Evolutionary conservation across 2,329 filamentous ascomycete species (phyloP).

Genomic region (Talaromyces verruculosus): DNA sequence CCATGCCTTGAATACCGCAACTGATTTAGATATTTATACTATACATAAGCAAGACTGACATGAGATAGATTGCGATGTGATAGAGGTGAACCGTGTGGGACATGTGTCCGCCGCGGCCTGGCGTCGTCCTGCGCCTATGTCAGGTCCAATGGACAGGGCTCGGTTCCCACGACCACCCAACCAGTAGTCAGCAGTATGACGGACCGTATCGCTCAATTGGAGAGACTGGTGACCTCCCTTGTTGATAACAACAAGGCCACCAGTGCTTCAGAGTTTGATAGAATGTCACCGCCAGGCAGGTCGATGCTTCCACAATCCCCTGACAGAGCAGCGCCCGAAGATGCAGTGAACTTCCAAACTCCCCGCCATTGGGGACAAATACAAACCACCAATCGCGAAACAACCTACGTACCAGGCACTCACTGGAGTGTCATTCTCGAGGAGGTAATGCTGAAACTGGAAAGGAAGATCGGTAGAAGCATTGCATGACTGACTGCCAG

Average conservation of each 20-base stretch:
- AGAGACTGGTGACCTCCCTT: conserved; percentile 5
- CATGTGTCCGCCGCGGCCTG: conserved; percentile 13
- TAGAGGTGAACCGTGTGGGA: conserved; percentile 9
- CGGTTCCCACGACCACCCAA: background rate
- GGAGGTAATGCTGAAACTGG: background rate
- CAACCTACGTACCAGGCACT: conserved; percentile 7
- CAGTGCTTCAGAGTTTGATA: background rate
- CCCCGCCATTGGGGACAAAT: background rate
- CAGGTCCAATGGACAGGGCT: conserved; percentile 3
- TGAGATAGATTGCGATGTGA: conserved; percentile 11
- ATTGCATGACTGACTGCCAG: background rate
- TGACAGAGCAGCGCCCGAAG: background rate
- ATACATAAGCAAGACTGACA: background rate
- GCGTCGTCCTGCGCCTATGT: conserved; percentile 9
- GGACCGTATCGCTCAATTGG: conserved; percentile 11
- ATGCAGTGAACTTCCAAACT: background rate
- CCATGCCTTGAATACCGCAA: background rate
- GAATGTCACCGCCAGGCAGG: background rate
- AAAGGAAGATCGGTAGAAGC: background rate
- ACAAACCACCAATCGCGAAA: background rate
- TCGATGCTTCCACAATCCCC: background rate
- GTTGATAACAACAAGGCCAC: background rate
- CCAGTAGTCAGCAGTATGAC: conserved; percentile 9
- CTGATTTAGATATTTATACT: background rate
- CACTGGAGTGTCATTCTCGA: conserved; percentile 8